Percentiles rank a stretch among this genome's conserved stretches.
Conservation (phyloP, 768 basidiomycete species). For the Lactarius pseudohatsudake region DNA sequence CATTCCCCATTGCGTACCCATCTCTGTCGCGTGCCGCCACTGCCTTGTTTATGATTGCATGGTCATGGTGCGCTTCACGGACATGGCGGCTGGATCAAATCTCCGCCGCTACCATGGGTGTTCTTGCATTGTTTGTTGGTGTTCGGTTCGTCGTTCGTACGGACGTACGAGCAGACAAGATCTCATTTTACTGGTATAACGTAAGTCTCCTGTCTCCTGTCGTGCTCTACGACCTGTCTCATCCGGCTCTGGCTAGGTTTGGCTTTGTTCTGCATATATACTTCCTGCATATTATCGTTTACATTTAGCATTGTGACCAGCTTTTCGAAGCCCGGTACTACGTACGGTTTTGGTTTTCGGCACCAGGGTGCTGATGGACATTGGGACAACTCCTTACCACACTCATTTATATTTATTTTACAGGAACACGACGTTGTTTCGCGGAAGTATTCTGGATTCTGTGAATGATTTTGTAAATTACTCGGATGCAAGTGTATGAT, state of each 20-base stretch:
- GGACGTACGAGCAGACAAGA: conserved; percentile 23
- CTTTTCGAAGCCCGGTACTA: neutral
- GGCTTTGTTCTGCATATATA: conserved; percentile 24
- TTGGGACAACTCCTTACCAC: neutral
- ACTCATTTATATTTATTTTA: conserved; percentile 2
- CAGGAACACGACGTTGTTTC: neutral
- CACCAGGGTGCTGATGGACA: conserved; percentile 4
- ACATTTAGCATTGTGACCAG: conserved; percentile 4
- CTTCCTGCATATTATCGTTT: conserved; percentile 28
- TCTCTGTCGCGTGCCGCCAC: conserved; percentile 35
- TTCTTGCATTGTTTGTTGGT: conserved; percentile 38
- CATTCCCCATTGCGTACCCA: conserved; percentile 48
- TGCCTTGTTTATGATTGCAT: conserved; percentile 38
- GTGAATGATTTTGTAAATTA: neutral
- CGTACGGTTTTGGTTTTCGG: neutral
- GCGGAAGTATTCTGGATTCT: neutral
- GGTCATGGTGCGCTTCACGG: conserved; percentile 39
- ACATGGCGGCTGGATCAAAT: conserved; percentile 40
- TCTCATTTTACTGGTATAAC: conserved; percentile 32
- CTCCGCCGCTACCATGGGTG: conserved; percentile 34
- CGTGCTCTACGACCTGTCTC: neutral
- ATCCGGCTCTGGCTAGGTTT: conserved; percentile 11
- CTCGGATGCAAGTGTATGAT: neutral
- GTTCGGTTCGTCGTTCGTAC: conserved; percentile 20
- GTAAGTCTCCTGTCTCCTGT: conserved; percentile 9